Evolutionary conservation across 768 basidiomycete species (phyloP), one percentile per base, ranked within the genome.

Genomic region (Tricholomella constricta): DNA sequence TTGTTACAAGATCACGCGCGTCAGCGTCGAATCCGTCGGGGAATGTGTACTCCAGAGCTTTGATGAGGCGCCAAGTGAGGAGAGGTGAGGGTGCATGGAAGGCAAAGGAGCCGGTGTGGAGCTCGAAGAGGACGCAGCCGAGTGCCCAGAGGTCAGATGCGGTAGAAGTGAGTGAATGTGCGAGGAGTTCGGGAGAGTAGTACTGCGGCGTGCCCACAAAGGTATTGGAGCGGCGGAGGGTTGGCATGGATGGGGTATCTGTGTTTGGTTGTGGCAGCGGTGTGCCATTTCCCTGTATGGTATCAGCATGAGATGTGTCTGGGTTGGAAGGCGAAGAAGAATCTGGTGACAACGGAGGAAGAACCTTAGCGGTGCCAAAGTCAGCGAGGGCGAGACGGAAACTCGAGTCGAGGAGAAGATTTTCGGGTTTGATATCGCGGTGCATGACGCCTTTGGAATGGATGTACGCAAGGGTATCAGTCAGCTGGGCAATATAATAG

Each of bases 321-420:
- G 9, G 5, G 19, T 15, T 27, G 35, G 36, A 22, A 22, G 15
- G 31, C 42, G 23, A 20, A 27, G 35, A 31, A 20, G n/a, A n/a
- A n/a, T n/a, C n/a, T n/a, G n/a, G n/a, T n/a, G n/a, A n/a, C n/a
- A 29, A n/a, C 2, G 78, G 65, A 55, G 86, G 83, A 29, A 86
- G 72, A 56, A 90, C 74, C 71, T 90, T 89, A 17, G 93, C 93
- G 4, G 93, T 95, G 6, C 97, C 97, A 69, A 98, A 98, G 68
- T 99, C 97, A 14, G 94, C 91, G n/a, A 99, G 82, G 69, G 94
- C 96, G 65, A 97, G 84, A 48, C 93, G 85, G 72, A 87, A 90
- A 14, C 85, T 80, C 31, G 81, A 81, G 60, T 96, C 94, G n/a
- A 99, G 78, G 8, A 99, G 78, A 26, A 98, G 77, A 66, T 98